These are phyloP conservation scores for Trypanosoma brucei DNA, from an alignment of 208 protist genomes.

Conservation along the genomic window DNA sequence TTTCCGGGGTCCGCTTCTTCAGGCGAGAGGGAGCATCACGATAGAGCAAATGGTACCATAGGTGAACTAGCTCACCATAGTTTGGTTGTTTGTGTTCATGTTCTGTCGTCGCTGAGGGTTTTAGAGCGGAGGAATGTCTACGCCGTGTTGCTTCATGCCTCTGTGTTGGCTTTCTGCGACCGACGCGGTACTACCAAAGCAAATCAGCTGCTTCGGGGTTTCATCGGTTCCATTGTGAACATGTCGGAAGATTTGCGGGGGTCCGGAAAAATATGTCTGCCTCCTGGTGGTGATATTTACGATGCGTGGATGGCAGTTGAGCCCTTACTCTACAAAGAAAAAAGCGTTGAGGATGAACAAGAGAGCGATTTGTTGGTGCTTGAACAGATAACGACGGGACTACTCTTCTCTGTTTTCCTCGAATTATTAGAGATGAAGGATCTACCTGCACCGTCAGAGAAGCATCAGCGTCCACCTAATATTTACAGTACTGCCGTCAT, in stretches of 20 bases:
- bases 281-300: constrained; percentile 5
- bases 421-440: constrained; percentile 35
- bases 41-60: constrained; percentile 5
- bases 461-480: background rate
- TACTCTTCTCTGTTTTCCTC: constrained; percentile 37
- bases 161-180: constrained; percentile 20
- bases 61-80: constrained; percentile 2
- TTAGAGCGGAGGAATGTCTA: constrained; percentile 15
- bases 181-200: constrained; percentile 20
- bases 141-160: constrained; percentile 19
- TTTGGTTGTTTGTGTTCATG: constrained; percentile 15
- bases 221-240: background rate
- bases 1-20: background rate
- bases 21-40: constrained; percentile 9
- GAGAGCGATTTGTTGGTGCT: background rate
- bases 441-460: background rate
- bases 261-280: background rate
- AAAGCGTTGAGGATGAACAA: background rate
- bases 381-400: constrained; percentile 16
- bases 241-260: background rate
- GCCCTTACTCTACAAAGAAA: background rate
- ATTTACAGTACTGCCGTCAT: background rate
- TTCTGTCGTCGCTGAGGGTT: constrained; percentile 16
- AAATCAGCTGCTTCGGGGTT: constrained; percentile 13
- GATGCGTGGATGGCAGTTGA: constrained; percentile 19